phyloP scores from a whole-genome alignment of 371 early-diverging fungal genomes.

The Mucor saturninus region DNA sequence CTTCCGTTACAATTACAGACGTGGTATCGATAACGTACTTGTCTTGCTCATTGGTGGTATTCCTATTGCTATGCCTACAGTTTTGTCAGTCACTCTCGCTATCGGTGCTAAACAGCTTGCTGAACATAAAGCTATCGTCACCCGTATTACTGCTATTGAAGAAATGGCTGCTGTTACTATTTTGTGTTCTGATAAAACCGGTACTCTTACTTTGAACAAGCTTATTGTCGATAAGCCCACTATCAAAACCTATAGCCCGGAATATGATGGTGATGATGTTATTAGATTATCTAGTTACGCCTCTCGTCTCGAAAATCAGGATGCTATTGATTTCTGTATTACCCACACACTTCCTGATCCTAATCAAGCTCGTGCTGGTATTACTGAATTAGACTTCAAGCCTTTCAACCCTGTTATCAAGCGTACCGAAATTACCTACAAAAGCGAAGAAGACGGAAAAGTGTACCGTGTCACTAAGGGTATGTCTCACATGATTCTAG shows the following conservation, averaged over 20 bases:
- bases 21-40: conserved; percentile 73
- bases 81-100: conserved; percentile 91
- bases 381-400: conserved; percentile 71
- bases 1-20: conserved; percentile 71
- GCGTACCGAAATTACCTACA: conserved; percentile 83
- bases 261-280: conserved; percentile 58
- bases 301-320: conserved; percentile 71
- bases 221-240: conserved; percentile 73
- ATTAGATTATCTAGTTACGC: conserved; percentile 70
- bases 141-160: conserved; percentile 87
- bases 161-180: conserved; percentile 93
- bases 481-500: conserved; percentile 74
- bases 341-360: conserved; percentile 66
- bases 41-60: conserved; percentile 82
- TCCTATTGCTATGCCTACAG: conserved; percentile 82
- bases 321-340: conserved; percentile 78
- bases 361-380: conserved; percentile 65
- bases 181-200: conserved; percentile 96
- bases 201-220: conserved; percentile 93
- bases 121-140: conserved; percentile 89
- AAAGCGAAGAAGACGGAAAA: conserved; percentile 59
- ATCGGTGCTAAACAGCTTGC: conserved; percentile 94
- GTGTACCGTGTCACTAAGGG: conserved; percentile 74
- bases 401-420: conserved; percentile 90
- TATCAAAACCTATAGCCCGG: conserved; percentile 60